phyloP scores from a whole-genome alignment of 805 yeast species.

The Lipomyces spencermartinsiae region DNA sequence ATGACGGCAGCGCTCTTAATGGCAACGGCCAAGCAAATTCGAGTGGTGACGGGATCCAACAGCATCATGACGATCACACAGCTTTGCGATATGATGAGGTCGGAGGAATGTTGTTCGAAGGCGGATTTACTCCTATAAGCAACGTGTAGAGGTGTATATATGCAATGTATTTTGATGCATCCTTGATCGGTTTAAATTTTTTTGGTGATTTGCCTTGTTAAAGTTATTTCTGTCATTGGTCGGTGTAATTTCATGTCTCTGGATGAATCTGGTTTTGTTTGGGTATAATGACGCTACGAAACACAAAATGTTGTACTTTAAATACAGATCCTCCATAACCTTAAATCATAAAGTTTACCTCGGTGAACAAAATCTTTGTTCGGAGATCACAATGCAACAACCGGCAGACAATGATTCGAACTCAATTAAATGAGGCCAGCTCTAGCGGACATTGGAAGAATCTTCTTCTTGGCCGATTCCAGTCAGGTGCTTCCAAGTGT shows the following conservation, averaged over 20 bases:
- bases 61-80: slow-evolving; percentile 11
- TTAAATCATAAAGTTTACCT: too few relatives aligned
- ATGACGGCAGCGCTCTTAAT: slow-evolving; percentile 10
- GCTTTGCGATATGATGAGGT: slow-evolving; percentile 13
- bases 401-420: too few relatives aligned
- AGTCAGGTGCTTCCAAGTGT: too few relatives aligned
- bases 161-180: background rate
- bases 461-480: too few relatives aligned
- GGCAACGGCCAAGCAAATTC: background rate
- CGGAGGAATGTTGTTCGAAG: slow-evolving; percentile 9
- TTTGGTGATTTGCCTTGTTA: background rate
- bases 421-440: too few relatives aligned
- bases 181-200: background rate
- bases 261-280: background rate
- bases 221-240: background rate
- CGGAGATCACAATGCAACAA: too few relatives aligned
- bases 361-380: too few relatives aligned
- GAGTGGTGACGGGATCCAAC: background rate
- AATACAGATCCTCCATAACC: background rate
- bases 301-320: background rate
- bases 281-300: background rate
- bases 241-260: background rate
- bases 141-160: slow-evolving; percentile 7
- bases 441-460: too few relatives aligned
- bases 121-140: slow-evolving; percentile 11